Base-by-base conservation (phyloP, 306 rosid genomes). In the Macrotyloma uniflorum region DNA sequence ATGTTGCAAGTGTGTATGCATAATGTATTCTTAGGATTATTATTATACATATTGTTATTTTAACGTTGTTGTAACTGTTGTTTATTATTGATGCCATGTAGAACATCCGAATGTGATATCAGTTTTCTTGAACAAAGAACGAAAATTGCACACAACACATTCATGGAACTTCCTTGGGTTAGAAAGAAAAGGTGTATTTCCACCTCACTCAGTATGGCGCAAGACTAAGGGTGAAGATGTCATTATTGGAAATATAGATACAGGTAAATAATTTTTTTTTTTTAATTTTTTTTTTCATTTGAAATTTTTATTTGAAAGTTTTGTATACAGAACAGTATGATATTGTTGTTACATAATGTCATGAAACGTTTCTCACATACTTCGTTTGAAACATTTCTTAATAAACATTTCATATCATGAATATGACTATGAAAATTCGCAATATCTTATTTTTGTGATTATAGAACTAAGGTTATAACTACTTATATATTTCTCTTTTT, bases 111-210 rank as follows among this genome's bases (percentile, higher is more conserved):
- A 54, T 6, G 97, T 93, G 6, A 70, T 86, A 9, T 89, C 97
- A 3, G 75, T 93, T 4, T 91, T 89, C 72, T 65, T 67, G 24
- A 85, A 87, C 86, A 63, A 71, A 73, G 54, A 33, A 54, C 42
- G 71, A 24, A 19, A 89, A 61, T 46, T 89, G 49, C 93, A 84
- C 30, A 93, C 98, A 72, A 93, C 97, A 3, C 85, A 36, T 2
- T 89, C 97, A 33, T 93, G 98, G 98, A 66, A 75, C 49, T 93
- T 93, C 61, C 82, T 91, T 38, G 85, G 87, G 12, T 19, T 91
- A 5, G 91, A 80, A 14, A 69, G 23, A 38, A 53, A 77, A 35
- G 89, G 76, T 43, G 57, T 5, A 20, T 28, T 67, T 80, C 72
- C 43, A 46, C 3, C 14, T 0, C 2, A 10, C 2, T 91, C 98